These are phyloP conservation scores for Cardiospermum halicacabum DNA, from an alignment of 345 rosid species.

Conservation along the genomic window DNA sequence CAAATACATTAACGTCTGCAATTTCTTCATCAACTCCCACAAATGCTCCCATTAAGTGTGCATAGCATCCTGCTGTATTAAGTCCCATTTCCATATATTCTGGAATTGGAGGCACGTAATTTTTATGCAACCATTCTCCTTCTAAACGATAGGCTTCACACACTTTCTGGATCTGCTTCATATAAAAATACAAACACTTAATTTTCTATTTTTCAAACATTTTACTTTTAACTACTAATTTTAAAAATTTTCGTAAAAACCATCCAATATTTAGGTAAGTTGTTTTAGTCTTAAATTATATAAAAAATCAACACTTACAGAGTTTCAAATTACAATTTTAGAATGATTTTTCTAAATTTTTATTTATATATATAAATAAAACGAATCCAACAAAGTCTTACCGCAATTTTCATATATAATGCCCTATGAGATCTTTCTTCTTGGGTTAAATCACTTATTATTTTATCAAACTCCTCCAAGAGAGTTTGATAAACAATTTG, in stretches of 20 bases:
- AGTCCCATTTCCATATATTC: constrained; percentile 4
- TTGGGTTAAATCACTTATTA: background rate
- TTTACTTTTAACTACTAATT: too few relatives aligned
- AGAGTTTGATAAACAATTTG: background rate
- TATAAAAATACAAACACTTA: too few relatives aligned
- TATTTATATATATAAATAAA: too few relatives aligned
- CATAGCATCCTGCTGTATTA: background rate
- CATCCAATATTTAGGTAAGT: too few relatives aligned
- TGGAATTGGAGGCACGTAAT: background rate
- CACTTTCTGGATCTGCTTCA: background rate
- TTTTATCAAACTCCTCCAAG: background rate
- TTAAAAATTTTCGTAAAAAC: too few relatives aligned
- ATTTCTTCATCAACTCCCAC: constrained; percentile 4
- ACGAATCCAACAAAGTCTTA: too few relatives aligned
- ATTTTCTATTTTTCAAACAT: too few relatives aligned
- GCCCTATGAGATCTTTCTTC: background rate
- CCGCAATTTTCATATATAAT: background rate
- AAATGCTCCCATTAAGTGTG: background rate
- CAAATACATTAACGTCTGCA: background rate
- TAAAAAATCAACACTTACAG: too few relatives aligned
- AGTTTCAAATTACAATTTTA: too few relatives aligned
- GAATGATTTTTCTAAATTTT: too few relatives aligned
- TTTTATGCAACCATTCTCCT: background rate
- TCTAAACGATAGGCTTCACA: background rate
- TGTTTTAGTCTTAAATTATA: too few relatives aligned